phyloP scores from a whole-genome alignment of 495 filamentous ascomycete species.

The Hypoxylon lienhwacheense region DNA sequence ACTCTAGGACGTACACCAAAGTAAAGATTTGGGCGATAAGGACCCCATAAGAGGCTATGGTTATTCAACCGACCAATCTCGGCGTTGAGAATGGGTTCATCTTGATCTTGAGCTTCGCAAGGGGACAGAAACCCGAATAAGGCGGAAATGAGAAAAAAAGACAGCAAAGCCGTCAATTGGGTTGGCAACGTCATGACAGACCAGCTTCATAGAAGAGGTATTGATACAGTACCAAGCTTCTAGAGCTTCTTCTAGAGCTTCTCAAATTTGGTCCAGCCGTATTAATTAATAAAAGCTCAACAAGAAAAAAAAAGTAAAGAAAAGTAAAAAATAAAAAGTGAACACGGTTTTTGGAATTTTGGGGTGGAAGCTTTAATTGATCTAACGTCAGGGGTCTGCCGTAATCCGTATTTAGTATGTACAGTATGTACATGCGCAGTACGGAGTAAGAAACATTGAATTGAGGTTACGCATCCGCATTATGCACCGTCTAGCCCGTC shows the following conservation, averaged over 20 bases:
- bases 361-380: conserved; percentile 31
- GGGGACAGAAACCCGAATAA: conserved; percentile 5
- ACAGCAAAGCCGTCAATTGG: conserved; percentile 42
- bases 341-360: conserved; percentile 37
- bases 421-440: too few relatives aligned
- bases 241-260: conserved; percentile 7
- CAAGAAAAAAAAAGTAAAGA: too few relatives aligned
- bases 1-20: conserved; percentile 90
- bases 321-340: too few relatives aligned
- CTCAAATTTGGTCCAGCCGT: conserved; percentile 2
- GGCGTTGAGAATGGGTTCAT: conserved; percentile 48
- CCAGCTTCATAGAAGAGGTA: too few relatives aligned
- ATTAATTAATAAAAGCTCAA: conserved; percentile 14
- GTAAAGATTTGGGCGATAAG: conserved; percentile 93
- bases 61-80: conserved; percentile 68
- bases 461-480: too few relatives aligned
- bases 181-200: conserved; percentile 29
- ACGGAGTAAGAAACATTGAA: too few relatives aligned
- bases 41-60: conserved; percentile 90
- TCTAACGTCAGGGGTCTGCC: conserved; percentile 35
- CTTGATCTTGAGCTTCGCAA: conserved; percentile 34
- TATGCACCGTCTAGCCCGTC: too few relatives aligned
- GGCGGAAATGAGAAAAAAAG: conserved; percentile 25
- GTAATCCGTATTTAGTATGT: not conserved
- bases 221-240: not conserved